Evolutionary conservation across 2,329 filamentous ascomycete species (phyloP).

Genomic region (Fusarium xyrophilum): DNA sequence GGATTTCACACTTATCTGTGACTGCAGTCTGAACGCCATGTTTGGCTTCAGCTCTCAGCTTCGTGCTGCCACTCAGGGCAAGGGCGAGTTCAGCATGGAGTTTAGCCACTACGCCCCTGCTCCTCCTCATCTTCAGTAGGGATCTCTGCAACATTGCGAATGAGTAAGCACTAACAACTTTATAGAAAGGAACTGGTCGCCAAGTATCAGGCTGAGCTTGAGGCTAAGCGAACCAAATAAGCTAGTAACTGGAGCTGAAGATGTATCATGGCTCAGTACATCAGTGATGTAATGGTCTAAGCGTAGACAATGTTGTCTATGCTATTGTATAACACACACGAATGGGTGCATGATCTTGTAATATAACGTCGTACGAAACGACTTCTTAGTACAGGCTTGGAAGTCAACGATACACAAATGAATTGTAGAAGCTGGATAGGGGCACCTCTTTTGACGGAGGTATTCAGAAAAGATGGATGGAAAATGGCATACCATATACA

Average conservation of each 20-base stretch:
- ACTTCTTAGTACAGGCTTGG: conserved; percentile 12
- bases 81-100: conserved; percentile 99
- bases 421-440: conserved; percentile 11
- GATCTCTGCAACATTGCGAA: conserved; percentile 36
- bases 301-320: conserved; percentile 11
- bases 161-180: conserved; percentile 7
- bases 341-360: conserved; percentile 40
- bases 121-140: conserved; percentile 86
- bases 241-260: background rate
- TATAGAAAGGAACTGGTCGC: conserved; percentile 64
- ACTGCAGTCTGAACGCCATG: conserved; percentile 96
- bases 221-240: conserved; percentile 63
- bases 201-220: conserved; percentile 66
- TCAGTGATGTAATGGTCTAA: conserved; percentile 7
- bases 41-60: conserved; percentile 95
- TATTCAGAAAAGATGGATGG: conserved; percentile 18
- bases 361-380: conserved; percentile 34
- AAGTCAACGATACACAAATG: conserved; percentile 32
- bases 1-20: conserved; percentile 90
- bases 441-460: background rate
- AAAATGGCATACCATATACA: conserved; percentile 36
- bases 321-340: conserved; percentile 37
- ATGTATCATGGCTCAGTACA: background rate
- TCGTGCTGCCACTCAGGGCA: conserved; percentile 92
- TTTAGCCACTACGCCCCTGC: conserved; percentile 95